These are phyloP conservation scores for Lepiota brunneoincarnata DNA, from an alignment of 768 basidiomycete genomes.

Conservation along the genomic window DNA sequence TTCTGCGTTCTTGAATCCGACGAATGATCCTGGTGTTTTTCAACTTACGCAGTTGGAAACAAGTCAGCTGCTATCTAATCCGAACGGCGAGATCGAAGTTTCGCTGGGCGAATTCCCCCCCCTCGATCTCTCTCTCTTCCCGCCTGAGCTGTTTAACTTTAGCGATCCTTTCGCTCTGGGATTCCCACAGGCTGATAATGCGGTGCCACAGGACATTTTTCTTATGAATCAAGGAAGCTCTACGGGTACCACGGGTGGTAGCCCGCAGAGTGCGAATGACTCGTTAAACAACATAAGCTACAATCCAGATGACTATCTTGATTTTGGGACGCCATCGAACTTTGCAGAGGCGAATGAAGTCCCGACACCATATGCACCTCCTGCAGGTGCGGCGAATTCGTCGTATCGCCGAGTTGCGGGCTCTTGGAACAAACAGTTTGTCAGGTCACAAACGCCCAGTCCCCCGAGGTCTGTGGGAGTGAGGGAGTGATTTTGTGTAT, in stretches of 20 bases:
- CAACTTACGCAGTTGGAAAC: constrained; percentile 30
- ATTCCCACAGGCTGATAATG: not conserved
- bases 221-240: not conserved
- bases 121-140: constrained; percentile 11
- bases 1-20: constrained; percentile 27
- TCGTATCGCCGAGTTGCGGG: constrained; percentile 53
- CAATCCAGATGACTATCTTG: constrained; percentile 36
- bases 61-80: constrained; percentile 26
- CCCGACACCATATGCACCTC: constrained; percentile 41
- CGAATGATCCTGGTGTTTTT: constrained; percentile 33
- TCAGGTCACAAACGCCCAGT: constrained; percentile 23
- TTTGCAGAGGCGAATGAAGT: constrained; percentile 2
- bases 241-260: not conserved
- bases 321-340: constrained; percentile 24
- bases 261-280: not conserved
- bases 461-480: constrained; percentile 19
- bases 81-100: constrained; percentile 36
- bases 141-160: constrained; percentile 1
- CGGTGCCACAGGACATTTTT: not conserved
- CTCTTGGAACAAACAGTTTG: constrained; percentile 38
- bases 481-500: no score
- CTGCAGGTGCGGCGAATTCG: constrained; percentile 49
- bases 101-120: constrained; percentile 23
- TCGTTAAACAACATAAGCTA: constrained; percentile 3
- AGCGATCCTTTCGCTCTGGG: constrained; percentile 1